Evolutionary conservation across 306 rosid genomes (phyloP).

Genomic region (Castanea mollissima): DNA sequence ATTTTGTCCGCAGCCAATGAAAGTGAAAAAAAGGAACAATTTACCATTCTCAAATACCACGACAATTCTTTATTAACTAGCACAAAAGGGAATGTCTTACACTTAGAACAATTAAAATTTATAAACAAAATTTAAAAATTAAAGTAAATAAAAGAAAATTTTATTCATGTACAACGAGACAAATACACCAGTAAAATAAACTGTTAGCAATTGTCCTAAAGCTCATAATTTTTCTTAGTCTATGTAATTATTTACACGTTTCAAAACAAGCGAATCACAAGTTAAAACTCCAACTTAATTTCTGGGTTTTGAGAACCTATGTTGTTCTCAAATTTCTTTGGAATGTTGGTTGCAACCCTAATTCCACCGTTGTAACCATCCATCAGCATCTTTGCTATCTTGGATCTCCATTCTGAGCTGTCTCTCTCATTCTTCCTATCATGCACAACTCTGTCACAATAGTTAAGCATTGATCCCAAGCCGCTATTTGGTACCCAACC

Average conservation of each 20-base stretch:
- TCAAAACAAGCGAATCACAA: slow-evolving; percentile 17
- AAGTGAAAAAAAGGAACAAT: no score
- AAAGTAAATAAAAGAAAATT: no score
- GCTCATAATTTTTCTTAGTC: not conserved
- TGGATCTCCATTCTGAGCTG: slow-evolving; percentile 73
- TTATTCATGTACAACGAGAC: no score
- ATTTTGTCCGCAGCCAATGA: no score
- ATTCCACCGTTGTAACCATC: slow-evolving; percentile 74
- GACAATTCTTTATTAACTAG: no score
- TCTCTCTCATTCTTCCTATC: slow-evolving; percentile 60
- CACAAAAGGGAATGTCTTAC: no score
- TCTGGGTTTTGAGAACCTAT: slow-evolving; percentile 32
- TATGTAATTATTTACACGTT: not conserved
- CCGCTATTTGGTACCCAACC: slow-evolving; percentile 86
- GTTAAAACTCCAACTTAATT: slow-evolving; percentile 34
- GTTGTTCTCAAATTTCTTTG: slow-evolving; percentile 42
- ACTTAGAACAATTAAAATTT: no score
- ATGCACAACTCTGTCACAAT: slow-evolving; percentile 78
- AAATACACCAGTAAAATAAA: not conserved
- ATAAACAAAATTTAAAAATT: no score
- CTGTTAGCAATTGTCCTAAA: not conserved
- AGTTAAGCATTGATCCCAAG: slow-evolving; percentile 89
- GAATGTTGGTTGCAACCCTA: slow-evolving; percentile 34
- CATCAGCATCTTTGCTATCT: slow-evolving; percentile 71
- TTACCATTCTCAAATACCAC: no score